Percentiles rank a stretch among this genome's conserved stretches.
phyloP scores from a whole-genome alignment of 2,329 filamentous ascomycete genomes.

The Xylariaceae sp. region DNA sequence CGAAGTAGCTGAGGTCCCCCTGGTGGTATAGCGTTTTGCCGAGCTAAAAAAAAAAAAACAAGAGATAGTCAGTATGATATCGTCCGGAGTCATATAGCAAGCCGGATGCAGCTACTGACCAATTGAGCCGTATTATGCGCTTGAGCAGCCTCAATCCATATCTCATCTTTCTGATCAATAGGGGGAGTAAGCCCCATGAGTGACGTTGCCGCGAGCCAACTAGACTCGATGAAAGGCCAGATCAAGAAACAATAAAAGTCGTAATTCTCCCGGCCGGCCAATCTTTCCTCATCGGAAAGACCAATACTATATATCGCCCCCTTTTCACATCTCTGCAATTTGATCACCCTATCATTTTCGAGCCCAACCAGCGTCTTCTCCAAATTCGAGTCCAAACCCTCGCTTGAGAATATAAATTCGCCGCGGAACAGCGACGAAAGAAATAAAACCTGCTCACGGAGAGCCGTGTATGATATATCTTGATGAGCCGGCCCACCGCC shows the following conservation, averaged over 20 bases:
- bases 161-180: conserved; percentile 48
- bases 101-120: conserved; percentile 41
- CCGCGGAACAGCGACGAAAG: conserved; percentile 89
- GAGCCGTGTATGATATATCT: conserved; percentile 66
- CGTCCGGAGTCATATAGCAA: too few species aligned
- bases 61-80: conserved; percentile 17
- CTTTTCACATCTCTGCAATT: conserved; percentile 52
- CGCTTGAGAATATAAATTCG: conserved; percentile 93
- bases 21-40: conserved; percentile 98
- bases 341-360: conserved; percentile 72
- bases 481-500: conserved; percentile 81
- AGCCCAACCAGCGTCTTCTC: conserved; percentile 72
- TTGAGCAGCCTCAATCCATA: conserved; percentile 73
- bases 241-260: conserved; percentile 99
- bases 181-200: conserved; percentile 83
- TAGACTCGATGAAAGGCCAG: conserved; percentile 95
- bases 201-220: conserved; percentile 85
- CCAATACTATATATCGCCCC: conserved; percentile 62
- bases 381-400: conserved; percentile 74
- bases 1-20: conserved; percentile 93
- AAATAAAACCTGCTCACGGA: conserved; percentile 78
- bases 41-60: conserved; percentile 45
- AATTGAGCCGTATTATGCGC: conserved; percentile 78
- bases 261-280: conserved; percentile 82
- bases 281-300: conserved; percentile 68